phyloP scores from a whole-genome alignment of 345 rosid genomes.

The Iberis pinnata region DNA sequence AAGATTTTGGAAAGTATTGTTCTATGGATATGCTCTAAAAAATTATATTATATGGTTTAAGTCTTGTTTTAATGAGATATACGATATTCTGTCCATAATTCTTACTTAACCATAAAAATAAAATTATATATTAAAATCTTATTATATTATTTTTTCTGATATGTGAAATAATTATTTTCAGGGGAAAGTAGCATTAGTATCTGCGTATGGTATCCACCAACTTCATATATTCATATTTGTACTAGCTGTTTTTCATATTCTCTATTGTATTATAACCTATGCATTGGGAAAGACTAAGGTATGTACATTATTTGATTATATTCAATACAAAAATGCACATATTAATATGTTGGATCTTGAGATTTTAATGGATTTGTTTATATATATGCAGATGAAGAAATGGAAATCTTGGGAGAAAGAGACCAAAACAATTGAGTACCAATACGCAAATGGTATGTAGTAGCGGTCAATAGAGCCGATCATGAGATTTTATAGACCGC shows the following conservation, averaged over 20 bases:
- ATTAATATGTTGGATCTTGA: background rate
- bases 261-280: constrained; percentile 58
- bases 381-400: constrained; percentile 66
- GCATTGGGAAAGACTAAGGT: constrained; percentile 71
- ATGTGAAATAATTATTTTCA: constrained; percentile 26
- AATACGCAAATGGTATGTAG: constrained; percentile 60
- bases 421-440: constrained; percentile 73
- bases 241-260: constrained; percentile 52
- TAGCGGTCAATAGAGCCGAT: too few species aligned
- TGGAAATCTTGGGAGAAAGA: constrained; percentile 88
- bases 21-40: too few species aligned
- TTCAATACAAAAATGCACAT: background rate
- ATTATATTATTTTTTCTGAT: background rate
- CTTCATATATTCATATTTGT: constrained; percentile 79
- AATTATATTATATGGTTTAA: too few species aligned
- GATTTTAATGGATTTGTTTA: background rate
- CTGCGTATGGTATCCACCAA: constrained; percentile 70
- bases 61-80: too few species aligned
- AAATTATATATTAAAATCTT: background rate
- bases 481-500: too few species aligned
- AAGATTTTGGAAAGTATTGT: too few species aligned
- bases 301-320: background rate
- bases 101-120: too few species aligned
- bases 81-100: too few species aligned
- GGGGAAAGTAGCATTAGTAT: constrained; percentile 63